Base-by-base conservation (phyloP, 129 eudicot species). In the Chrysanthemum makinoi region DNA sequence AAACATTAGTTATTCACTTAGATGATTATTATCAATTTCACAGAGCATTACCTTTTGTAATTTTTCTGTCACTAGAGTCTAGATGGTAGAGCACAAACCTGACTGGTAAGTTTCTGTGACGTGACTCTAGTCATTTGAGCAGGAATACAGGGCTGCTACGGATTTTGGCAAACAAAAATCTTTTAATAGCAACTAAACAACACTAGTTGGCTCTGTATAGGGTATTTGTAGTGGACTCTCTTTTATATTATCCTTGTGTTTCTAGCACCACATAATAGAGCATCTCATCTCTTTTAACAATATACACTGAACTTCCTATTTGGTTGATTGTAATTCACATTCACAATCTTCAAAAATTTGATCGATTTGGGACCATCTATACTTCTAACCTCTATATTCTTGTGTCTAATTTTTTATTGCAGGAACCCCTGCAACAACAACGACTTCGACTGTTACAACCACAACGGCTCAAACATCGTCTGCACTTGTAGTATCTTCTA, bases 381-480 rank as follows among this genome's bases (percentile, higher is more conserved):
- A 15, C 33, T 11, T 26, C 19, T 72, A 70, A 62, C 61, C 44
- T 50, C 46, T 39, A 39, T 66, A 20, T 48, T 8, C 19, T 43
- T 15, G 57, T 69, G 10, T 55, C 53, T 24, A 30, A 55, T 75
- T 56, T 20, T 44, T 49, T 65, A 63, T 47, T 46, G 50, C 80
- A 80, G 97, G 90, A 46, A 64, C 39, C 35, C 74, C 87, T 53
- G 79, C 91, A 20, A 69, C 84, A 56, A 80, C 95, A 62, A 72
- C 80, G 58, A 85, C 85, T 58, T 66, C 90, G 54, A 76, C 84
- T 52, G 54, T 86, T 87, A 53, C 91, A 72, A 83, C 84, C 62
- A 77, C 96, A 79, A 77, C 89, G 62, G 76, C 87, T 57, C 98
- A 87, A 75, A 75, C 91, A 8, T 77, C 98, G 64, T 83, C 95